These are phyloP conservation scores for Stephanodiscus minutulus DNA, from an alignment of 108 stramenopile genomes.

Conservation along the genomic window DNA sequence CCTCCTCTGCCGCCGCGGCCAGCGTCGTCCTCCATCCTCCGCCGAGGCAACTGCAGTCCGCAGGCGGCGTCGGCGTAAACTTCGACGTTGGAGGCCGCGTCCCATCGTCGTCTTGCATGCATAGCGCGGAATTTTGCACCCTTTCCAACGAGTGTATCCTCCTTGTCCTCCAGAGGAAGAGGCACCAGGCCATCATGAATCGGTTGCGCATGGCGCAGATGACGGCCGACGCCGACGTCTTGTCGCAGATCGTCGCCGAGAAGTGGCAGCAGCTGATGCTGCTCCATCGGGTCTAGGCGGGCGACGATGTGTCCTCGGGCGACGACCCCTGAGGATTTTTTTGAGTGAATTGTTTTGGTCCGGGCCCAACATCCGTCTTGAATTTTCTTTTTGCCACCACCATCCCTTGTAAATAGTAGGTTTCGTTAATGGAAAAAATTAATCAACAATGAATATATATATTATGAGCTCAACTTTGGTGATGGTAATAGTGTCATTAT, in stretches of 20 bases:
- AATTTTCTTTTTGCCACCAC: no score
- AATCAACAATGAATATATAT: no score
- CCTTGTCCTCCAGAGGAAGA: not conserved
- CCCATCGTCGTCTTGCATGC: no score
- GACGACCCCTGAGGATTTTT: not conserved
- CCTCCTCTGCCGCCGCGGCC: not conserved
- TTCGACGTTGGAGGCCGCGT: not conserved
- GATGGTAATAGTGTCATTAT: no score
- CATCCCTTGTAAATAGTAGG: no score
- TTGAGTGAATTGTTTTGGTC: no score
- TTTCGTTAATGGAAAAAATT: no score
- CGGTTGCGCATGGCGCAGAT: not conserved
- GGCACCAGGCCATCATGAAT: not conserved
- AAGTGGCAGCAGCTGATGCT: not conserved
- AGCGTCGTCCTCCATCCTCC: not conserved
- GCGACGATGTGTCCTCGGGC: not conserved
- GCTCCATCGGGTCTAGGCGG: not conserved
- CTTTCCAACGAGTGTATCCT: not conserved
- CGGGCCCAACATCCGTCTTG: no score
- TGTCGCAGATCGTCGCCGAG: not conserved
- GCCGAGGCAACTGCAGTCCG: not conserved
- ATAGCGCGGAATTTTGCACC: not conserved
- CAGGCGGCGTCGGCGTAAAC: not conserved
- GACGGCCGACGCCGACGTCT: not conserved
- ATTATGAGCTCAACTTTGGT: no score